phyloP scores from a whole-genome alignment of 768 basidiomycete species.

The Kwoniella dendrophila region DNA sequence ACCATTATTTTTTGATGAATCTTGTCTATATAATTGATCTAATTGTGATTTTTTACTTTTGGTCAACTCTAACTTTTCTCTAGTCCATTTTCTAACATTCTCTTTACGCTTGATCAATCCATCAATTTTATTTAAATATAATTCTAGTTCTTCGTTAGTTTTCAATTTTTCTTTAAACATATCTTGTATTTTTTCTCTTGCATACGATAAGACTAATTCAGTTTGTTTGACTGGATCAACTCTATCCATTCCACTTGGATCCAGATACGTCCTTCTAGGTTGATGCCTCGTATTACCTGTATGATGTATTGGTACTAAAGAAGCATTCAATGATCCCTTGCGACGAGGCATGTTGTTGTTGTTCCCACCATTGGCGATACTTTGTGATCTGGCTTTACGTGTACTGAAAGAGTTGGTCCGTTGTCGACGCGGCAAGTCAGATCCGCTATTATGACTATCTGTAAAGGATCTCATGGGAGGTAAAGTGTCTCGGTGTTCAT shows the following conservation, averaged over 20 bases:
- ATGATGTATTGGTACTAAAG: slow-evolving; percentile 8
- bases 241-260: slow-evolving; percentile 17
- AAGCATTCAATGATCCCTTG: slow-evolving; percentile 8
- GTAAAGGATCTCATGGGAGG: slow-evolving; percentile 11
- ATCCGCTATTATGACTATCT: slow-evolving; percentile 15
- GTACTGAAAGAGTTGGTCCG: background rate
- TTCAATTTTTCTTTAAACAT: slow-evolving; percentile 14
- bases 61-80: slow-evolving; percentile 19
- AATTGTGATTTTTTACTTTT: background rate
- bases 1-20: background rate
- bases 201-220: slow-evolving; percentile 13
- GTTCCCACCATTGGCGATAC: background rate
- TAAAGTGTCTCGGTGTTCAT: slow-evolving; percentile 13
- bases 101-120: slow-evolving; percentile 30
- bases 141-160: slow-evolving; percentile 8
- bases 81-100: slow-evolving; percentile 23
- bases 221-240: slow-evolving; percentile 26
- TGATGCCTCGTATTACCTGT: slow-evolving; percentile 10
- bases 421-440: slow-evolving; percentile 8
- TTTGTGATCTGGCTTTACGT: background rate
- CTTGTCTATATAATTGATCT: slow-evolving; percentile 12
- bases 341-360: background rate
- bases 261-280: slow-evolving; percentile 25
- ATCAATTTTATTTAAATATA: slow-evolving; percentile 26
- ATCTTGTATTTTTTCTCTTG: slow-evolving; percentile 9